Evolutionary conservation across 345 rosid genomes (phyloP), one percentile per base, ranked within the genome.

Genomic region (Geranium rotundifolium): DNA sequence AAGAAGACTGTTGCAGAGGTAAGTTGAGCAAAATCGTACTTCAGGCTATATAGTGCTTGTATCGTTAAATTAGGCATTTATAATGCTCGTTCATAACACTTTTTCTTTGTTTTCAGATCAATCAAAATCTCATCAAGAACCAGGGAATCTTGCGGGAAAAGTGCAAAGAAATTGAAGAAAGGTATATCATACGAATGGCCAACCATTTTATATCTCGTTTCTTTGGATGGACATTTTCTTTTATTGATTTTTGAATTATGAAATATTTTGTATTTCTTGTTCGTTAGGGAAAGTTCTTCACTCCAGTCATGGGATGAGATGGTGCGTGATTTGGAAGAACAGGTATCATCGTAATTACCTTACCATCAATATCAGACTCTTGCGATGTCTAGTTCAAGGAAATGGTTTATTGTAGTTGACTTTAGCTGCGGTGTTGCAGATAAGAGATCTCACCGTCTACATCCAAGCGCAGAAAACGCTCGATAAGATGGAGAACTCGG

Each of bases 391-490:
- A 19, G 61, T 64, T 57, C 67, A 29, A 60, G 50, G 16, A 49
- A 29, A n/a, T 7, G 55, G 30, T 66, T 59, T 57, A 31, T 31
- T n/a, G n/a, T n/a, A 19, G 23, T 46, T 23, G 66, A 27, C 63
- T 54, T 52, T 4, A 49, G 31, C 57, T 50, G 56, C 56, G n/a
- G 50, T 13, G 19, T 68, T 29, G 54, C 86, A 92, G 99, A 80
- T 90, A 58, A 79, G 97, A 67, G 97, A 93, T 71, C 78, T 93
- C 55, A 90, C 67, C 6, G 79, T 88, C 17, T 84, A 83, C 67
- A 64, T 87, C 0, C 86, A 81, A 83, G 92, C 95, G 54, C 90
- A 93, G 75, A 88, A 86, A 70, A 87, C 87, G 0, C 72, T 90
- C 2, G 49, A 52, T 65, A 73, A 78, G 61, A 79, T 83, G 83